Conservation (phyloP, 2,329 filamentous ascomycete genomes). For the Talaromyces sp. region DNA sequence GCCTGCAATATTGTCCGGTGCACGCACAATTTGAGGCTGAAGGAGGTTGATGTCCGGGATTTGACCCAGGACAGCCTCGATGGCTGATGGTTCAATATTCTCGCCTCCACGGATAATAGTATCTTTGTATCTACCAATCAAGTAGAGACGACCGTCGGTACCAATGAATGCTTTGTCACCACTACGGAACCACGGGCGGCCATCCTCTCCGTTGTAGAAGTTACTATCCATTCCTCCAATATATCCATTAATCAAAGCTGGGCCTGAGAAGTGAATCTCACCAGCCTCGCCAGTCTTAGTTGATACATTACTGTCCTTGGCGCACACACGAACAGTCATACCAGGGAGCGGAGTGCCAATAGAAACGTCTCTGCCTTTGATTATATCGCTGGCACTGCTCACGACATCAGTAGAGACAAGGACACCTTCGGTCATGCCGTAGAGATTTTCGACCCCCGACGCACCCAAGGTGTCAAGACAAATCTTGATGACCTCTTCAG, state of each 20-base stretch:
- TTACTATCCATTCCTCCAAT: constrained; percentile 49
- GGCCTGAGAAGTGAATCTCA: constrained; percentile 3
- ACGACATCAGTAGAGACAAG: background rate
- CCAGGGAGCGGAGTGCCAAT: background rate
- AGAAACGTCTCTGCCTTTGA: background rate
- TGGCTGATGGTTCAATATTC: constrained; percentile 71
- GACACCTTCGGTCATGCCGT: background rate
- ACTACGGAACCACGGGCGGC: constrained; percentile 61
- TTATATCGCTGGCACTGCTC: background rate
- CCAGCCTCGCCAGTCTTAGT: background rate
- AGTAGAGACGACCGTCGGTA: constrained; percentile 62
- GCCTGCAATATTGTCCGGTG: background rate
- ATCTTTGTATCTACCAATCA: constrained; percentile 74
- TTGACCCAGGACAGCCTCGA: constrained; percentile 50
- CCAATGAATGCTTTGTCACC: constrained; percentile 57
- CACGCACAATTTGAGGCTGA: constrained; percentile 1
- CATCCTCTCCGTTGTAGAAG: constrained; percentile 65
- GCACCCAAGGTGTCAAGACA: constrained; percentile 4
- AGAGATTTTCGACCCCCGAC: background rate
- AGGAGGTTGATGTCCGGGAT: background rate
- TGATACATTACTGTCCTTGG: background rate
- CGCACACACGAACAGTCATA: background rate
- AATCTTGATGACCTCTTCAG: constrained; percentile 3
- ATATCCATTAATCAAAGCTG: constrained; percentile 24
- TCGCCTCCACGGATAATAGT: constrained; percentile 75